Evolutionary conservation across 2,329 filamentous ascomycete species (phyloP), one percentile per base, ranked within the genome.

Genomic region (Aspergillus fructus): DNA sequence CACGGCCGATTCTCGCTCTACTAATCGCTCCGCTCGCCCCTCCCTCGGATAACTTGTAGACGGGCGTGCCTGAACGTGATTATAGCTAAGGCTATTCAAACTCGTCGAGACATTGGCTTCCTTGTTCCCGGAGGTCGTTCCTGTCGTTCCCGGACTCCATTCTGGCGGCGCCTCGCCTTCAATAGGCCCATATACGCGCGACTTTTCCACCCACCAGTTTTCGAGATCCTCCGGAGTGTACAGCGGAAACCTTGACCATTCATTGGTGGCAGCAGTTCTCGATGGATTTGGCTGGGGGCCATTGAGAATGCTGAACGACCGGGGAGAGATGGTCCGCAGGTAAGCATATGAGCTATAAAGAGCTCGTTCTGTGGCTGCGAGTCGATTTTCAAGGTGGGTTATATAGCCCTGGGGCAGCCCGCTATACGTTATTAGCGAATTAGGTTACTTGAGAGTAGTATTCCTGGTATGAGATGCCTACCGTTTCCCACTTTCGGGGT

Each of bases 331-430:
- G 9, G 50, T 50, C 50, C 55, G 50, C 39, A 58, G 37, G 39
- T 50, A 47, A 12, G 50, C 40, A 19, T 58, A 58, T 7, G 45
- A n/a, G 34, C 50, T 54, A 30, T 58, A 68, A 8, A 72, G 55
- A n/a, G 68, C 64, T 27, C 59, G 46, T 49, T 72, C 69, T 2
- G 69, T 71, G 40, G 66, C 65, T 19, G 60, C 59, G 5, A 78
- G 68, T 1, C 76, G 71, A 3, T 70, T 68, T 52, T 78, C 76
- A 3, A 78, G 49, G 17, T 68, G 69, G 3, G 69, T 74, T 5
- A 78, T 71, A 42, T 77, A 78, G 0, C 76, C 76, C 11, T 71
- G 60, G 4, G 62, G 62, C 4, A 64, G 60, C 23, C 62, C 62
- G 17, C 62, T 63, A n/a, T 37, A 5, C 12, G 37, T 4, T 13